Evolutionary conservation across 495 filamentous ascomycete genomes (phyloP), one percentile per base, ranked within the genome.

Genomic region (Lineolata rhizophorae): DNA sequence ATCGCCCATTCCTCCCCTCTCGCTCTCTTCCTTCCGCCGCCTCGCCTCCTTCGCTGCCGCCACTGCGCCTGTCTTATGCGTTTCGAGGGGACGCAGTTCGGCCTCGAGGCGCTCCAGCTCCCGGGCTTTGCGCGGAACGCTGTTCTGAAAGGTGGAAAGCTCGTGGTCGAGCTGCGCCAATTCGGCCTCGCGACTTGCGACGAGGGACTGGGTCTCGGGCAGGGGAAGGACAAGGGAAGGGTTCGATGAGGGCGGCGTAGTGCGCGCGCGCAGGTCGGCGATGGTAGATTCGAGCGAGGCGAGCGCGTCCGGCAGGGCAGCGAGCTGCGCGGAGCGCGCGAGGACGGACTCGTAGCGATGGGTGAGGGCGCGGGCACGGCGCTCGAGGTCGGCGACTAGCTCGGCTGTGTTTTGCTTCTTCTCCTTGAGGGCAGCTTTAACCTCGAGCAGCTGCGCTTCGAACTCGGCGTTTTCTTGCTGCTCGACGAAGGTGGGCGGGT

Each of bases 401-500:
- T 57, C 55, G n/a, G 67, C 64, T 1, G 90, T 80, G 27, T 85
- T 75, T 17, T 64, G 60, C 53, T 97, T 97, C 38, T 72, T 67
- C 20, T 64, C 58, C 44, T 83, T 76, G 0, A 94, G 61, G 19
- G 61, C 61, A 1, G 71, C 70, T 39, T 97, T 95, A 15, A 74
- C 70, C 15, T 58, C 64, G 3, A 60, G 58, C 18, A 93, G 62
- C 36, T 67, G 52, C 27, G 58, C 62, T 48, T 92, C 84, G 19
- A 93, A 58, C 33, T 76, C 73, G 12, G 73, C 62, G 49, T 91
- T 94, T 39, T 93, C 82, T 41, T 72, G 62, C 27, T 73, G 65
- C 11, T 73, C 74, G 35, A 91, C 75, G 25, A 93, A 70, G 10
- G 80, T 60, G 1, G 83, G 85, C 21, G 82, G 79, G 34, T 94